These are phyloP conservation scores for Sungouiozyma intestinalis DNA, from an alignment of 805 yeast species.

Conservation along the genomic window DNA sequence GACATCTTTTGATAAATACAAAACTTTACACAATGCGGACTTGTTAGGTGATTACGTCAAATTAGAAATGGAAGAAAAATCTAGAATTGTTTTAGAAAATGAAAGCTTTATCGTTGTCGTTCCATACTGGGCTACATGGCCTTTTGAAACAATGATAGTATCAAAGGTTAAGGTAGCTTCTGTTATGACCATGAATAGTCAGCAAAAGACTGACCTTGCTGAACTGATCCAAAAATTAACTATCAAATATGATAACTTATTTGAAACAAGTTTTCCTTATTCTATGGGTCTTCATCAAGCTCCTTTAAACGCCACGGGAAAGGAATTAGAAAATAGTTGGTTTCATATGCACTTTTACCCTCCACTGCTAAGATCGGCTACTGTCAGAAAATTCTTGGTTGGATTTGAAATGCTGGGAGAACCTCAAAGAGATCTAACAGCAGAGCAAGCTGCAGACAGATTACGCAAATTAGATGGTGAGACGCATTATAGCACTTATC, in stretches of 20 bases:
- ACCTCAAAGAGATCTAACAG: conserved; percentile 40
- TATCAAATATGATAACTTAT: conserved; percentile 58
- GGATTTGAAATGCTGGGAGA: conserved; percentile 63
- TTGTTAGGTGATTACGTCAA: conserved; percentile 53
- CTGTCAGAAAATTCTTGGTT: conserved; percentile 65
- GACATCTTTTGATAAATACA: conserved; percentile 39
- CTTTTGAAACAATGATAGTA: conserved; percentile 59
- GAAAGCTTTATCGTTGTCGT: conserved; percentile 58
- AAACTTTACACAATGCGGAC: conserved; percentile 34
- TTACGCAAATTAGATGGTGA: conserved; percentile 35
- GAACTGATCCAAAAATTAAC: conserved; percentile 42
- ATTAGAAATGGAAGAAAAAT: conserved; percentile 40
- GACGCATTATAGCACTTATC: conserved; percentile 13
- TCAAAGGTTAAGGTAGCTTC: conserved; percentile 46
- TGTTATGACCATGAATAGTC: conserved; percentile 36
- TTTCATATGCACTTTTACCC: conserved; percentile 75
- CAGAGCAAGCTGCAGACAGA: conserved; percentile 28
- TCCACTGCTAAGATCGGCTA: conserved; percentile 62
- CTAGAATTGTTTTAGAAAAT: conserved; percentile 48
- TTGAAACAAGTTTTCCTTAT: conserved; percentile 62
- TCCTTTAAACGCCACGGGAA: conserved; percentile 40
- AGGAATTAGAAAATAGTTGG: conserved; percentile 38
- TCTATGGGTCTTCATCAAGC: conserved; percentile 80
- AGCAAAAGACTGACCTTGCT: conserved; percentile 47
- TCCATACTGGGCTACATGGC: conserved; percentile 81